Evolutionary conservation across 169 alveolate species (phyloP).

Genomic region (Toxoplasma gondii): DNA sequence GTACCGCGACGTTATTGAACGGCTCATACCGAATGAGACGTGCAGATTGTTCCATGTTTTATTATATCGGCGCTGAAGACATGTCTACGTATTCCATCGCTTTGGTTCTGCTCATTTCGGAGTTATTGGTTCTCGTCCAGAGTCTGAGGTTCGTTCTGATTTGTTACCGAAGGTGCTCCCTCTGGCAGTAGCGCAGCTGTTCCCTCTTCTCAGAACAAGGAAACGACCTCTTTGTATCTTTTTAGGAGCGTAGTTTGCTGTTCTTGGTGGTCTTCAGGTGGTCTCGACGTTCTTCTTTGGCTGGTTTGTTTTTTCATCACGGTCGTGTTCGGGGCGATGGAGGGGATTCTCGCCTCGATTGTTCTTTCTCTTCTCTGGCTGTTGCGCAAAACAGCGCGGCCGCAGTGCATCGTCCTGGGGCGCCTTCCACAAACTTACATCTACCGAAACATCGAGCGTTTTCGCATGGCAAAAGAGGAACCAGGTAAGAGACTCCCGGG

Average conservation of each 20-base stretch:
- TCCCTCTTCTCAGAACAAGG: too few species aligned
- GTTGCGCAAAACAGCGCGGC: conserved; percentile 65
- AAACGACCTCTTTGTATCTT: too few species aligned
- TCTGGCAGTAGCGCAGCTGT: too few species aligned
- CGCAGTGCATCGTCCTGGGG: conserved; percentile 65
- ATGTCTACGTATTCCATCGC: too few species aligned
- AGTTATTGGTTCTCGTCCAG: too few species aligned
- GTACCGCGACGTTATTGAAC: too few species aligned
- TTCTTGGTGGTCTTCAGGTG: conserved; percentile 43
- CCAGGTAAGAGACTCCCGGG: conserved; percentile 49
- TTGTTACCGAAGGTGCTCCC: too few species aligned
- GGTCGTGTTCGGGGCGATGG: conserved; percentile 70
- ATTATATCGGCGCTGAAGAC: too few species aligned
- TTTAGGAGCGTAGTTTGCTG: background rate
- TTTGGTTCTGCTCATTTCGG: too few species aligned
- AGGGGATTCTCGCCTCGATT: conserved; percentile 71
- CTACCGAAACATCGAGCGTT: conserved; percentile 67
- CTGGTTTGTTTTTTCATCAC: conserved; percentile 66
- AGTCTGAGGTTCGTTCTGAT: too few species aligned
- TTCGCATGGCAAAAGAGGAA: conserved; percentile 68
- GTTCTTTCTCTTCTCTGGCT: conserved; percentile 74
- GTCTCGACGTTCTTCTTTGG: conserved; percentile 71
- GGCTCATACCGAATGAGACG: too few species aligned
- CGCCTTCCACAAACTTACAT: conserved; percentile 66
- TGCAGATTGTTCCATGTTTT: too few species aligned